These are phyloP conservation scores for Paraconiothyrium sp. DNA, from an alignment of 2,329 filamentous ascomycete genomes.

Conservation along the genomic window DNA sequence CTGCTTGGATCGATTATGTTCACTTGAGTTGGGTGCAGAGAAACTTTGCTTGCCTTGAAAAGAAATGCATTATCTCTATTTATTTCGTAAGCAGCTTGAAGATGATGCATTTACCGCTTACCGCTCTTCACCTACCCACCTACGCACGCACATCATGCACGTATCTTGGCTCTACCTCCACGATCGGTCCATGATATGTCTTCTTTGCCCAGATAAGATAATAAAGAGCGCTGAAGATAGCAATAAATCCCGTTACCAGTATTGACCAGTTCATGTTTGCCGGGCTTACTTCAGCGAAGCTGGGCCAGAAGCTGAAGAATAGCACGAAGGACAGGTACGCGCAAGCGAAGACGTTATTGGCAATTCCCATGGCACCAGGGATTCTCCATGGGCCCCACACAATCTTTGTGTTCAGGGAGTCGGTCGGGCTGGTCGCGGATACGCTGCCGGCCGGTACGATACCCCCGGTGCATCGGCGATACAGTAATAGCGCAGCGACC, in stretches of 20 bases:
- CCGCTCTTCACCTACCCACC: background rate
- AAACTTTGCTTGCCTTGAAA: background rate
- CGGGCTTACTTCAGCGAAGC: slow-evolving; percentile 25
- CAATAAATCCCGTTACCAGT: slow-evolving; percentile 30
- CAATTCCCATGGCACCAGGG: slow-evolving; percentile 28
- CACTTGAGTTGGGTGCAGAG: background rate
- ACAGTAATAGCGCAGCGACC: slow-evolving; percentile 32
- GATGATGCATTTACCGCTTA: too few species aligned
- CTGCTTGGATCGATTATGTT: background rate
- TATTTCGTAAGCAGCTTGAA: background rate
- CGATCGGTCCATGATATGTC: slow-evolving; percentile 37
- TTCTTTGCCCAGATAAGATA: slow-evolving; percentile 36
- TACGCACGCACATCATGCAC: background rate
- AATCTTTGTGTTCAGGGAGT: slow-evolving; percentile 19
- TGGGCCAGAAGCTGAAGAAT: slow-evolving; percentile 43
- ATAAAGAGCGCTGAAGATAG: slow-evolving; percentile 31
- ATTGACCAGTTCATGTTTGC: slow-evolving; percentile 42
- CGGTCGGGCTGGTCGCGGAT: slow-evolving; percentile 12
- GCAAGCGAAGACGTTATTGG: slow-evolving; percentile 36
- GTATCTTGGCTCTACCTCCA: slow-evolving; percentile 27
- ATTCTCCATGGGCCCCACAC: slow-evolving; percentile 39
- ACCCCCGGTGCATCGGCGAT: slow-evolving; percentile 35
- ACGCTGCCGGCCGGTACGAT: slow-evolving; percentile 23
- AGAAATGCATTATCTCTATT: background rate
- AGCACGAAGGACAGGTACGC: slow-evolving; percentile 34